Conservation (phyloP, 805 yeast species). For the Starmerella bombicola region DNA sequence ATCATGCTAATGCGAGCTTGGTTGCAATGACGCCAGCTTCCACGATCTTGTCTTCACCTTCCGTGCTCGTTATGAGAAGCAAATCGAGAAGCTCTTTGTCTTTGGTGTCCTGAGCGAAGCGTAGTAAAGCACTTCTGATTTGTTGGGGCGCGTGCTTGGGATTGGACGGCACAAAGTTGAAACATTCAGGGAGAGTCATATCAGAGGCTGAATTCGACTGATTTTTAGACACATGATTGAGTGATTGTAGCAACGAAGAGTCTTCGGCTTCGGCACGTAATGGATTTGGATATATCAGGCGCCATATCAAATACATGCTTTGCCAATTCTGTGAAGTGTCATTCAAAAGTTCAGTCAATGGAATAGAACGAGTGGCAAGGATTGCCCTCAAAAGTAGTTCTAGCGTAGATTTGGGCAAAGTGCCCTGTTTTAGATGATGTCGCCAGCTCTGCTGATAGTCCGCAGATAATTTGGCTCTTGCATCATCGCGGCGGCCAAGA, state of each 20-base stretch:
- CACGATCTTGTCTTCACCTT: constrained; percentile 4
- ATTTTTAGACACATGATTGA: neutral
- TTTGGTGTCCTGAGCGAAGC: constrained; percentile 5
- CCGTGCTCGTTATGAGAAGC: constrained; percentile 2
- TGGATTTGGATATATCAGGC: neutral
- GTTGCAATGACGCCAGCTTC: constrained; percentile 10
- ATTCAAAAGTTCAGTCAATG: neutral
- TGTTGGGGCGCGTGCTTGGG: constrained; percentile 10
- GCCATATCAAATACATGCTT: constrained; percentile 10
- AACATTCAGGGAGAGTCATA: neutral
- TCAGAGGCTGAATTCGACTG: neutral
- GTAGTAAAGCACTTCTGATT: constrained; percentile 9
- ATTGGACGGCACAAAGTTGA: constrained; percentile 4
- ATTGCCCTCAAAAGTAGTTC: constrained; percentile 14
- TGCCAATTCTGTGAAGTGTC: constrained; percentile 10
- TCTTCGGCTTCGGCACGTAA: neutral
- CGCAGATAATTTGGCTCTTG: constrained; percentile 17
- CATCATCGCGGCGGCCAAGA: constrained; percentile 15
- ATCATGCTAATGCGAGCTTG: constrained; percentile 9
- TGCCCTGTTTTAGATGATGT: constrained; percentile 1
- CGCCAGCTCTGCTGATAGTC: constrained; percentile 20
- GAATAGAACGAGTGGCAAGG: constrained; percentile 12
- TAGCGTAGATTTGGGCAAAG: constrained; percentile 4
- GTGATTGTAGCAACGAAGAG: constrained; percentile 2
- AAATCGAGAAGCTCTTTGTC: constrained; percentile 5